These are phyloP conservation scores for Penicillium odoratum DNA, from an alignment of 495 filamentous ascomycete genomes.

Conservation along the genomic window DNA sequence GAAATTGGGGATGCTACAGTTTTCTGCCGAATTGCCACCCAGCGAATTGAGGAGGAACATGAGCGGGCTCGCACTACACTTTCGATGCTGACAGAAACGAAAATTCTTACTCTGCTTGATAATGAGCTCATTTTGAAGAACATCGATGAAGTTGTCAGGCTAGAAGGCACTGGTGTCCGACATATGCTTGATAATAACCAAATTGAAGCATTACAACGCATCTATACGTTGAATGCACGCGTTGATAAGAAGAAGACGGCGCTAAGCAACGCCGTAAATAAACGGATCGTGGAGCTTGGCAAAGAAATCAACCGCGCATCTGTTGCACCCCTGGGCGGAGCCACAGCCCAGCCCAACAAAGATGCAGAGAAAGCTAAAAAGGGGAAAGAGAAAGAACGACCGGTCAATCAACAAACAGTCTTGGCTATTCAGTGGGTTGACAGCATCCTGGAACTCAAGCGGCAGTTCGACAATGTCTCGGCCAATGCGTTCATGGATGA, in stretches of 20 bases:
- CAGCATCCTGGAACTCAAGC: conserved; percentile 80
- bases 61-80: conserved; percentile 80
- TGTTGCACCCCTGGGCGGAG: conserved; percentile 13
- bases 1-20: conserved; percentile 75
- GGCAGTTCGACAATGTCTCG: conserved; percentile 85
- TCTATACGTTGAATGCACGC: conserved; percentile 74
- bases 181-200: conserved; percentile 92
- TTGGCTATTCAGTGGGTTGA: conserved; percentile 96
- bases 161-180: conserved; percentile 80
- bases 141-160: conserved; percentile 75
- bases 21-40: conserved; percentile 77
- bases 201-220: conserved; percentile 67
- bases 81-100: conserved; percentile 64
- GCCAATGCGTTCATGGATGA: conserved; percentile 67
- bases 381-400: conserved; percentile 49
- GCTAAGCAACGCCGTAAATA: conserved; percentile 67
- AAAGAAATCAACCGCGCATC: conserved; percentile 75
- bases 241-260: conserved; percentile 75
- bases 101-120: conserved; percentile 78
- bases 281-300: conserved; percentile 77
- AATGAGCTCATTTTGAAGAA: conserved; percentile 73
- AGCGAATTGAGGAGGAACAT: conserved; percentile 75
- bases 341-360: conserved; percentile 28
- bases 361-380: conserved; percentile 37
- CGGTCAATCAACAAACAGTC: conserved; percentile 64